These are phyloP conservation scores for Luffa aegyptiaca DNA, from an alignment of 306 rosid species.

Conservation along the genomic window DNA sequence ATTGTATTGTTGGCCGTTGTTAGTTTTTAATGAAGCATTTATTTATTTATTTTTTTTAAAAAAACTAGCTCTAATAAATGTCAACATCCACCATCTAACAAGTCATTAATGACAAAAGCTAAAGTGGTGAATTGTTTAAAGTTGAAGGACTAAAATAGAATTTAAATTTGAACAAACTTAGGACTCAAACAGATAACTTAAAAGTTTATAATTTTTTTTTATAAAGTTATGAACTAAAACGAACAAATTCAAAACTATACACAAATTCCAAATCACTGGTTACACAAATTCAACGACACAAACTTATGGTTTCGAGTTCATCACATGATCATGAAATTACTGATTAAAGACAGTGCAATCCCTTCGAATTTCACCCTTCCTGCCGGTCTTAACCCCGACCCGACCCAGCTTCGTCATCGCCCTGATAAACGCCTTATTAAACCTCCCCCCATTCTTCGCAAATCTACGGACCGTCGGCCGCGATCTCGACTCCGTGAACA, in stretches of 20 bases:
- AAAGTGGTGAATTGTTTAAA: too few species aligned
- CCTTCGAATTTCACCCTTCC: background rate
- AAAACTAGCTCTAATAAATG: too few species aligned
- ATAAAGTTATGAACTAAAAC: too few species aligned
- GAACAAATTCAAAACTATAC: background rate
- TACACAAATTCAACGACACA: background rate
- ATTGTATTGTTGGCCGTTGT: too few species aligned
- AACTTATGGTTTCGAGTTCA: background rate
- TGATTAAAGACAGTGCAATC: conserved; percentile 1
- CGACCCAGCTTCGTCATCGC: conserved; percentile 8
- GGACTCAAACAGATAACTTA: too few species aligned
- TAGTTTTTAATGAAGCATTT: too few species aligned
- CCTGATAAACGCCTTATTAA: background rate
- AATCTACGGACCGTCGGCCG: background rate
- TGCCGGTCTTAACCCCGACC: background rate
- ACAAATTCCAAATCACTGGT: background rate
- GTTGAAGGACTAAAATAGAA: too few species aligned
- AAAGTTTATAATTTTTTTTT: too few species aligned
- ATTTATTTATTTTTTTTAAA: too few species aligned
- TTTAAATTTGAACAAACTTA: too few species aligned
- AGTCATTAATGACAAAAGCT: too few species aligned
- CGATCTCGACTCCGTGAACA: background rate
- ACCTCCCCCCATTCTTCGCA: background rate
- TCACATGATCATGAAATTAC: background rate
- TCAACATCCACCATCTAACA: too few species aligned